Evolutionary conservation across 106 monocot species (phyloP), one percentile per base, ranked within the genome.

Genomic region (Narthecium ossifragum): DNA sequence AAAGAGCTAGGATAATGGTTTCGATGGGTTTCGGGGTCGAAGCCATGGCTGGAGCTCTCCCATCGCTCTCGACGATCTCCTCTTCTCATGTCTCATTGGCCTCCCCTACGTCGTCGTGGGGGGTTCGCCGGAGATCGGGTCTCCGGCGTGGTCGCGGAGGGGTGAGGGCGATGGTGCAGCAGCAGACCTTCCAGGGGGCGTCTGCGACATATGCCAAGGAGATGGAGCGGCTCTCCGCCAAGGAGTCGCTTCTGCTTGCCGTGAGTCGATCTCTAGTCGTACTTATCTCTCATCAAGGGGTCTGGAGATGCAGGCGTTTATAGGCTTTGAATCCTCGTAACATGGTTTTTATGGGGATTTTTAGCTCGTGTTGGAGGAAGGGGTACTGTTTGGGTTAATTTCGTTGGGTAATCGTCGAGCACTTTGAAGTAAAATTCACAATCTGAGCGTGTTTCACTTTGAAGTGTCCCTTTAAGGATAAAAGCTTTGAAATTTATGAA

Each of bases 171-270:
- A 68, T 75, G 75, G 79, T 71, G 34, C 85, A 85, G 72, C 80
- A 88, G 78, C 70, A 80, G 76, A 66, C 68, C 24, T 73, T 73
- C 50, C 86, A 71, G 56, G 98, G 98, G 11, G 69, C 90, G 8
- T 65, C 83, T n/a, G 76, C 83, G 10, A 77, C 28, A 38, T 98
- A 91, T 59, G 98, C 90, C 7, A 86, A 78, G 70, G 98, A 98
- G 75, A 98, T 98, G 98, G 98, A 98, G 81, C 58, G 98, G 46
- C 79, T 98, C 48, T 90, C 90, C 31, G 90, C 90, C 46, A 98
- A 98, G 70, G 98, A 98, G 69, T 84, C 91, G 12, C 91, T 98
- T 46, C 84, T 90, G 54, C 87, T 98, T n/a, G 86, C 98, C 8
- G 98, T 98, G 46, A 76, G 83, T 60, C 23, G 9, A 8, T 36